These are phyloP conservation scores for Xenosphaeropsis pyriputrescens DNA, from an alignment of 2,329 filamentous ascomycete species.

Conservation along the genomic window DNA sequence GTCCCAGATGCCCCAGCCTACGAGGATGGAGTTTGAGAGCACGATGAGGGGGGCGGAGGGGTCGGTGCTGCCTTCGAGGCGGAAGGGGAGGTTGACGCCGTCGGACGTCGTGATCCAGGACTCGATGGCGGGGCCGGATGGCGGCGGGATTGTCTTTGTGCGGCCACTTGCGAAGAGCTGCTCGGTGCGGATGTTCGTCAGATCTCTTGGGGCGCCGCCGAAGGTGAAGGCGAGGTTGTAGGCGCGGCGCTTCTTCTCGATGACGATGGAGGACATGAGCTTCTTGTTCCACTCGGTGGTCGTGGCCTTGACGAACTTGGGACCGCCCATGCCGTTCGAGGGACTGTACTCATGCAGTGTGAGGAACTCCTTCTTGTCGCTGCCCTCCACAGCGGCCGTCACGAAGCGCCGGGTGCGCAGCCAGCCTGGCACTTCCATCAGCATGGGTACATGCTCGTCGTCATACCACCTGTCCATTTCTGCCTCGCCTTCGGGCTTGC, in stretches of 20 bases:
- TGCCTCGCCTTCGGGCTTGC: slow-evolving; percentile 36
- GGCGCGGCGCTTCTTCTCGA: slow-evolving; percentile 37
- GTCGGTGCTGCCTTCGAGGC: slow-evolving; percentile 56
- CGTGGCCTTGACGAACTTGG: slow-evolving; percentile 47
- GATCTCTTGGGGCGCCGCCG: slow-evolving; percentile 56
- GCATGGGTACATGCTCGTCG: slow-evolving; percentile 58
- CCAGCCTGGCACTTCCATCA: slow-evolving; percentile 68
- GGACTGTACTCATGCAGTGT: slow-evolving; percentile 60
- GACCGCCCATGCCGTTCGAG: slow-evolving; percentile 49
- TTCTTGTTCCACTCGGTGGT: slow-evolving; percentile 45
- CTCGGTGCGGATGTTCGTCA: slow-evolving; percentile 35
- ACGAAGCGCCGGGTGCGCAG: slow-evolving; percentile 56
- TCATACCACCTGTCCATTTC: slow-evolving; percentile 55
- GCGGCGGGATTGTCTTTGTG: slow-evolving; percentile 15
- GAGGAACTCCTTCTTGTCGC: slow-evolving; percentile 41
- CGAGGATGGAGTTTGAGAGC: slow-evolving; percentile 69
- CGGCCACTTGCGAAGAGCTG: slow-evolving; percentile 2
- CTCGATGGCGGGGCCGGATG: slow-evolving; percentile 36
- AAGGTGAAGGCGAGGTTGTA: slow-evolving; percentile 73
- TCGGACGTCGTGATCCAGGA: slow-evolving; percentile 58
- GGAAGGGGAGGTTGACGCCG: slow-evolving; percentile 54
- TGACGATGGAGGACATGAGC: slow-evolving; percentile 43
- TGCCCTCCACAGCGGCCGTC: slow-evolving; percentile 47
- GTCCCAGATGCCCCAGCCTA: slow-evolving; percentile 71
- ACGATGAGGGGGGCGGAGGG: slow-evolving; percentile 57